Conservation (phyloP, 1,284 basidiomycete species). For the Moesziomyces sp. region DNA sequence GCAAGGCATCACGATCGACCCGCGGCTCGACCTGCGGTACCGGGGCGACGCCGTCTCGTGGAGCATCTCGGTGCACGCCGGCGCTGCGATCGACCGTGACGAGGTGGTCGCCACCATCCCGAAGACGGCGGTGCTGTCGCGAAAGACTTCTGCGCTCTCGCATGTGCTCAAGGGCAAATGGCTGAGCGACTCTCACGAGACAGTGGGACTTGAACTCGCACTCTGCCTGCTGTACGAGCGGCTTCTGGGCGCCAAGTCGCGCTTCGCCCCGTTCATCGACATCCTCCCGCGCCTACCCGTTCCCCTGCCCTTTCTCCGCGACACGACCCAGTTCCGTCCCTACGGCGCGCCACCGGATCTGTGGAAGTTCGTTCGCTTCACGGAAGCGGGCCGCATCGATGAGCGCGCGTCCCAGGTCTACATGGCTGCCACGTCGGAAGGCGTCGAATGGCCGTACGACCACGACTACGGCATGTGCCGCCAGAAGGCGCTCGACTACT, state of each 20-base stretch:
- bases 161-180: constrained; percentile 12
- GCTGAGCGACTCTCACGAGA: constrained; percentile 28
- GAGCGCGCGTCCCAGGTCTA: constrained; percentile 11
- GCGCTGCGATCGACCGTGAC: constrained; percentile 8
- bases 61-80: constrained; percentile 32
- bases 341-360: neutral
- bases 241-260: constrained; percentile 25
- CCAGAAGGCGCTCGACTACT: constrained; percentile 34
- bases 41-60: constrained; percentile 14
- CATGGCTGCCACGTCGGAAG: neutral
- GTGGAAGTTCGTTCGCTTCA: constrained; percentile 30
- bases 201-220: constrained; percentile 45
- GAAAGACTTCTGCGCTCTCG: constrained; percentile 34
- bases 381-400: constrained; percentile 35
- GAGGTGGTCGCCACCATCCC: constrained; percentile 32
- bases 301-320: constrained; percentile 31
- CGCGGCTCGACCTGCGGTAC: constrained; percentile 21
- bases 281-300: constrained; percentile 40
- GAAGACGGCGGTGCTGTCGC: constrained; percentile 44
- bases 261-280: constrained; percentile 42
- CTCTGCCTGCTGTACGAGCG: constrained; percentile 57
- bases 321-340: neutral
- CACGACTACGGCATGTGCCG: constrained; percentile 41
- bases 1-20: constrained; percentile 9
- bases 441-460: constrained; percentile 10